phyloP scores from a whole-genome alignment of 2,329 filamentous ascomycete species.

The Colletotrichum siamense region DNA sequence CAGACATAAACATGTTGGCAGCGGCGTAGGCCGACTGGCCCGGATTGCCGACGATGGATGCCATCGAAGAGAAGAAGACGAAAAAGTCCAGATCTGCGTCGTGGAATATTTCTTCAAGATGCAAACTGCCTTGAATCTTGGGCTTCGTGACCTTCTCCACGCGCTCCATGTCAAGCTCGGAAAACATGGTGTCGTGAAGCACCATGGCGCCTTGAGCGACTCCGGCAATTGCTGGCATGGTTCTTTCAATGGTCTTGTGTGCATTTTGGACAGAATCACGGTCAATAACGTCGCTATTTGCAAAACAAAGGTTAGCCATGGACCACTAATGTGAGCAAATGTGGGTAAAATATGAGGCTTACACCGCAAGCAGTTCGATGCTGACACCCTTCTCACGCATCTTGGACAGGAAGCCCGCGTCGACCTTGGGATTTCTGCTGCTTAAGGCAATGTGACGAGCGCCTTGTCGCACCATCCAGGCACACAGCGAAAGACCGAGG shows the following conservation, averaged over 20 bases:
- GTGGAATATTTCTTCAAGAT: conserved; percentile 30
- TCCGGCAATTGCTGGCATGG: conserved; percentile 33
- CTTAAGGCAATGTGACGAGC: conserved; percentile 37
- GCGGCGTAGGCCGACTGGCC: conserved; percentile 50
- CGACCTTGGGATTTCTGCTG: conserved; percentile 35
- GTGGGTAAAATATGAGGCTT: not conserved
- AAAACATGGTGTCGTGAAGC: conserved; percentile 25
- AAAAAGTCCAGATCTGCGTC: conserved; percentile 37
- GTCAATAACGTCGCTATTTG: not conserved
- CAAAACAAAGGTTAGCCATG: not conserved
- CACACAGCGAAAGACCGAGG: conserved; percentile 36
- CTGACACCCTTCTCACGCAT: conserved; percentile 35
- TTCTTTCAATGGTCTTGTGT: not conserved
- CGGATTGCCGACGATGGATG: conserved; percentile 30
- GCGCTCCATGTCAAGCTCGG: conserved; percentile 29
- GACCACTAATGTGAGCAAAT: not conserved
- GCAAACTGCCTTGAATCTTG: conserved; percentile 39
- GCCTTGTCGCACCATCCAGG: conserved; percentile 39
- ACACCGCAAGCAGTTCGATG: conserved; percentile 28
- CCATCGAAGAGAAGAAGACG: conserved; percentile 36
- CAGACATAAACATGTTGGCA: conserved; percentile 47
- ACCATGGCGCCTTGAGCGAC: conserved; percentile 47
- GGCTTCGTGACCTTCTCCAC: conserved; percentile 29
- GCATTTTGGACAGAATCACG: not conserved
- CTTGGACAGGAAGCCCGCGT: conserved; percentile 15